These are phyloP conservation scores for Pyrenophora tritici-repentis DNA, from an alignment of 2,329 filamentous ascomycete species.

Conservation along the genomic window DNA sequence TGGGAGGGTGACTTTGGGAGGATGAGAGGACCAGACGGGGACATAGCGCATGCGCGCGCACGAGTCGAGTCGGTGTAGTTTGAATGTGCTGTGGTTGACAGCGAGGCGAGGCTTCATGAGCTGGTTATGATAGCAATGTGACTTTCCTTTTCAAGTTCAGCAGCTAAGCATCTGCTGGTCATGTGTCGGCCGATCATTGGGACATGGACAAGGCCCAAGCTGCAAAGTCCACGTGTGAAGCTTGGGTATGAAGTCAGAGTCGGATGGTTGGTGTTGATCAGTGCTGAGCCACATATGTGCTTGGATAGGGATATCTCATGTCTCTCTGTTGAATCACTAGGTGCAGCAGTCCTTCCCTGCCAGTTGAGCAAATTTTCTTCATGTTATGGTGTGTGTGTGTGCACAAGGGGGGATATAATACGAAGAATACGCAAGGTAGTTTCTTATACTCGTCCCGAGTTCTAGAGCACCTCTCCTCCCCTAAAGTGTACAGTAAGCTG, in stretches of 20 bases:
- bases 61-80: conserved; percentile 9
- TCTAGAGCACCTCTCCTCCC: neutral
- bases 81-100: conserved; percentile 8
- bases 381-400: too few relatives aligned
- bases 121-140: conserved; percentile 10
- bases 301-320: too few relatives aligned
- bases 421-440: neutral
- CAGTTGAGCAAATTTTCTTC: too few relatives aligned
- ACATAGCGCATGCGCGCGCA: neutral
- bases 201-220: neutral
- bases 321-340: too few relatives aligned
- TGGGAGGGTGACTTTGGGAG: neutral
- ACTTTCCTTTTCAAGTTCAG: conserved; percentile 10
- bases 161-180: conserved; percentile 6
- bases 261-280: conserved; percentile 1
- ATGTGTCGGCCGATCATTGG: conserved; percentile 15
- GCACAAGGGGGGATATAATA: too few relatives aligned
- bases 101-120: conserved; percentile 5
- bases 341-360: too few relatives aligned
- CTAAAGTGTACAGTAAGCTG: too few relatives aligned
- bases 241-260: neutral
- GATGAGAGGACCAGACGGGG: neutral
- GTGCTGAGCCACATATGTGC: too few relatives aligned
- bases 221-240: conserved; percentile 3
- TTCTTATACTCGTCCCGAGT: neutral